Percentiles rank a stretch among this genome's conserved stretches.
Conservation (phyloP, 176 grass and related monocot genomes). For the Oryza longistaminata region DNA sequence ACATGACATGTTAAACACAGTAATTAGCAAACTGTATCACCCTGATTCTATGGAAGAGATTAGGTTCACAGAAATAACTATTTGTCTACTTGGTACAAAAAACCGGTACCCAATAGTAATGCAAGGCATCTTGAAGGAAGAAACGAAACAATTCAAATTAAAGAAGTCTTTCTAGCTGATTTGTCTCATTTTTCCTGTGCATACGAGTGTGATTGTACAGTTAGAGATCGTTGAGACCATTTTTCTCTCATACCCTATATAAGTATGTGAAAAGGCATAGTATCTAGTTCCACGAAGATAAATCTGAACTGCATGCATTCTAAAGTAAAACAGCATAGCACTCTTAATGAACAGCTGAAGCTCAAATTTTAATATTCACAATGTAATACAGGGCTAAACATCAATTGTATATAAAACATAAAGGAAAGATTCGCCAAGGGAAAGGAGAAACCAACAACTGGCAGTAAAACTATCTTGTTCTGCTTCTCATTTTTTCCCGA, state of each 20-base stretch:
- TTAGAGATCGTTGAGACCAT: background rate
- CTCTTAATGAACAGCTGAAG: slow-evolving; percentile 8
- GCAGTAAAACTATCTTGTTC: background rate
- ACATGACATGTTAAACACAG: slow-evolving; percentile 20
- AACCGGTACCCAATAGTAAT: slow-evolving; percentile 14
- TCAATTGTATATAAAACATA: slow-evolving; percentile 7
- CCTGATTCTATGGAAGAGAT: slow-evolving; percentile 22
- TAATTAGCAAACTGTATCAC: slow-evolving; percentile 2
- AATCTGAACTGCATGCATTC: background rate
- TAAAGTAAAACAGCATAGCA: background rate
- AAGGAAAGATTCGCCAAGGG: background rate
- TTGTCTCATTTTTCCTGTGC: background rate
- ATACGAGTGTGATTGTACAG: background rate
- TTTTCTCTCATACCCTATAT: background rate
- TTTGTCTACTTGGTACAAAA: background rate
- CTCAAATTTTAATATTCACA: background rate
- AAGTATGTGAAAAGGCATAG: background rate
- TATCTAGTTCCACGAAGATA: slow-evolving; percentile 4
- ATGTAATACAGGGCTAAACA: slow-evolving; percentile 15
- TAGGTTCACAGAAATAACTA: slow-evolving; percentile 6
- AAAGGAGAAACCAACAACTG: slow-evolving; percentile 4
- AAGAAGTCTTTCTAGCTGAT: slow-evolving; percentile 3
- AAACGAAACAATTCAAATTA: background rate
- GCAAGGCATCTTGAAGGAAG: background rate
- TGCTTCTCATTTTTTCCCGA: slow-evolving; percentile 14